Evolutionary conservation across 345 rosid species (phyloP), one percentile per base, ranked within the genome.

Genomic region (Garcia nutans): DNA sequence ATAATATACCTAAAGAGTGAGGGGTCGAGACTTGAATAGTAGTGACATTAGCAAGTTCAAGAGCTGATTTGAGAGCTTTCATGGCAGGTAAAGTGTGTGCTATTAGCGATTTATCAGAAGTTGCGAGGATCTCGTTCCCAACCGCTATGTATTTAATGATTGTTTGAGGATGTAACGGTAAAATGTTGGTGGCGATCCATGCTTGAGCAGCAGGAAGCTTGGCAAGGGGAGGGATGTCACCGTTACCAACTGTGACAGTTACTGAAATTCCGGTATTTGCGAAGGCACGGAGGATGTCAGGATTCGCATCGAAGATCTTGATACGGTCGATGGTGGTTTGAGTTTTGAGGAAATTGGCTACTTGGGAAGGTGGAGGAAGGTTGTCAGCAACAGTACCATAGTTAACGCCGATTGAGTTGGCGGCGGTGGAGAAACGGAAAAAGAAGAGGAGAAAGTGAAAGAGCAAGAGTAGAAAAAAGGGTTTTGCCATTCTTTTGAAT

Each of bases 241-340:
- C 90, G 84, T 93, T 93, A 4, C 88, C 89, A 66, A 89, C 88
- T 3, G 90, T 91, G 23, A 93, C 88, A 33, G 94, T 90, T 54
- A 93, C 87, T 20, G 88, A 71, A 49, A 93, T 91, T 5, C 84
- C 86, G 16, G 98, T 87, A 85, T 79, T 72, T 59, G 94, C 89
- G 71, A 93, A 91, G 33, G 94, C 93, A 41, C 84, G 85, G 80
- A 93, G 88, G 72, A 93, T 85, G 60, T 85, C 85, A 23, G 91
- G 93, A 70, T 90, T 90, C 74, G 91, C 72, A 82, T 93, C 97
- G 87, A 93, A 93, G 86, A 93, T 68, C 79, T 91, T 93, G 72
- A 93, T 72, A 24, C 86, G 83, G 84, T 91, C 82, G 81, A 93
- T 89, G 76, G 83, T 82, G 73, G 98, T 93, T 75, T 84, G 80